Conservation (phyloP, 768 basidiomycete genomes). For the Terana coerulea region DNA sequence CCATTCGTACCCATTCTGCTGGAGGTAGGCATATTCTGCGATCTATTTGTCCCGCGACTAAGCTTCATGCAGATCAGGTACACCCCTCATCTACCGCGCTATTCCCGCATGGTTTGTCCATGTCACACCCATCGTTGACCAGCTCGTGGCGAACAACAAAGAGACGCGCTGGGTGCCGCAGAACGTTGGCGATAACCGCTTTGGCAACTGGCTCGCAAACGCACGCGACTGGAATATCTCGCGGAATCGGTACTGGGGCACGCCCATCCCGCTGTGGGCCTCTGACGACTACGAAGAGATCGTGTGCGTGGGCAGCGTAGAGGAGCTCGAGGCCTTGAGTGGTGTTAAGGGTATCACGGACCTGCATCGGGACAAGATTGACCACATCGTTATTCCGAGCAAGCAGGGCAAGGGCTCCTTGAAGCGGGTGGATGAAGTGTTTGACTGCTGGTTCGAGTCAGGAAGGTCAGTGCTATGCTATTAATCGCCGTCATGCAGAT, state of each 20-base stretch:
- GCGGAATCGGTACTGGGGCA: slow-evolving; percentile 99
- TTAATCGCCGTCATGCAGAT: too few species aligned
- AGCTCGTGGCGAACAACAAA: slow-evolving; percentile 88
- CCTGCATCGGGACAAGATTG: slow-evolving; percentile 91
- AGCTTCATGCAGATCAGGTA: slow-evolving; percentile 64
- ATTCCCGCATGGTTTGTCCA: slow-evolving; percentile 96
- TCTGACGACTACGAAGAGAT: slow-evolving; percentile 93
- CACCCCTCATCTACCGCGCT: slow-evolving; percentile 93
- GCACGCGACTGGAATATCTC: slow-evolving; percentile 99
- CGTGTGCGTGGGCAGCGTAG: slow-evolving; percentile 83
- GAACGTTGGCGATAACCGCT: slow-evolving; percentile 83
- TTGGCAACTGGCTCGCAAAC: slow-evolving; percentile 96
- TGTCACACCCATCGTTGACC: slow-evolving; percentile 79
- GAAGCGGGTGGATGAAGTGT: slow-evolving; percentile 93
- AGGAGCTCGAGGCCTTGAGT: slow-evolving; percentile 81
- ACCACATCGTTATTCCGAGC: slow-evolving; percentile 95
- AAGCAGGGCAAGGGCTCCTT: slow-evolving; percentile 80
- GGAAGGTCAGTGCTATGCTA: slow-evolving; percentile 63
- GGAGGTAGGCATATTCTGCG: slow-evolving; percentile 54
- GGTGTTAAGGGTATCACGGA: slow-evolving; percentile 84
- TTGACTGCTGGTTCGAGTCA: slow-evolving; percentile 99
- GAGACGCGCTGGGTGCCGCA: slow-evolving; percentile 95
- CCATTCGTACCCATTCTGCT: slow-evolving; percentile 97
- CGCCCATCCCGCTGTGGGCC: slow-evolving; percentile 94
- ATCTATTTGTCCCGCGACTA: not conserved